phyloP scores from a whole-genome alignment of 345 rosid species.

The Salix udensis region DNA sequence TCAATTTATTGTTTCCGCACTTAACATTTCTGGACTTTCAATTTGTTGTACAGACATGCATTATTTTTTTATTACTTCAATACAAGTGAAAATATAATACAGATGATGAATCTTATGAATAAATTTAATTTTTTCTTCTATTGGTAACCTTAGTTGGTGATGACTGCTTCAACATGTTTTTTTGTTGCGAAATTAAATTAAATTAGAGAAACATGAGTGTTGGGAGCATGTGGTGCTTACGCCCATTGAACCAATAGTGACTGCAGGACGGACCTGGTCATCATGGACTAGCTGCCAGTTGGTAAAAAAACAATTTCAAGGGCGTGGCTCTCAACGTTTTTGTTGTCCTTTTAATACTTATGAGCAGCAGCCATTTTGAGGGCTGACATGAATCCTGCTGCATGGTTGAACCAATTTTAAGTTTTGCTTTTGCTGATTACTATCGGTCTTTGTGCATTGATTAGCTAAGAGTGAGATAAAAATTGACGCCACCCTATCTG shows the following conservation, averaged over 20 bases:
- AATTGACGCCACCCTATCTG: not conserved
- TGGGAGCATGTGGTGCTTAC: not conserved
- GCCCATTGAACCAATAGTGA: not conserved
- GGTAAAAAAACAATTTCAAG: not conserved
- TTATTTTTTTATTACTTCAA: slow-evolving; percentile 18
- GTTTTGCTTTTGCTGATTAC: not conserved
- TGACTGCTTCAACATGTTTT: slow-evolving; percentile 1
- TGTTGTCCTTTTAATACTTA: not conserved
- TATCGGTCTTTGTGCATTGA: not conserved
- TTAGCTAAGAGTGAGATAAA: not conserved
- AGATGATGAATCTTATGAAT: not conserved
- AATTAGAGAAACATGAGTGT: not conserved
- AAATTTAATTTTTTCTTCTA: not conserved
- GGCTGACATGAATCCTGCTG: not conserved
- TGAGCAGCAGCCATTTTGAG: not conserved
- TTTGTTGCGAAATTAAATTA: not conserved
- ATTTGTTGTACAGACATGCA: slow-evolving; percentile 38
- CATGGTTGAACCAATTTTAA: not conserved
- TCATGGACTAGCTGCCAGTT: not conserved
- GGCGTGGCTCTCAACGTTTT: not conserved
- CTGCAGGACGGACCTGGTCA: not conserved
- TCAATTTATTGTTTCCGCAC: slow-evolving; percentile 21
- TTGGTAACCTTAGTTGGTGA: not conserved
- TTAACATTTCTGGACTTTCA: slow-evolving; percentile 17
- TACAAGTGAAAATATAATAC: slow-evolving; percentile 16